Percentiles rank a stretch among this genome's conserved stretches.
Evolutionary conservation across 2,329 filamentous ascomycete species (phyloP).

Genomic region (Penicillium sp.): DNA sequence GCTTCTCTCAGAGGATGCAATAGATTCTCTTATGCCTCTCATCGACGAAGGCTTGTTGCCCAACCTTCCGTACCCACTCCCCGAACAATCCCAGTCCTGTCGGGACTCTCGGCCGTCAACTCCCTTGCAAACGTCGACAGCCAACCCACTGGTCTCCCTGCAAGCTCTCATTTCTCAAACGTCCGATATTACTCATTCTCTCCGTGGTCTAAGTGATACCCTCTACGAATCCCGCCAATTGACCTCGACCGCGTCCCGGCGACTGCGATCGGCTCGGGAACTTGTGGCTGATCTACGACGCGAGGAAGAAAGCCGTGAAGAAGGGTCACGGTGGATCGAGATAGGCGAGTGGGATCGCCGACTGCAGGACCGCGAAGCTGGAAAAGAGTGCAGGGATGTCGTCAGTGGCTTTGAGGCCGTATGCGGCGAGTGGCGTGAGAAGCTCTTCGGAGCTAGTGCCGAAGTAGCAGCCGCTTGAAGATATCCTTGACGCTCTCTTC

Average conservation of each 20-base stretch:
- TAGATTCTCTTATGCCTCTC: slow-evolving; percentile 62
- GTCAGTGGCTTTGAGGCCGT: slow-evolving; percentile 91
- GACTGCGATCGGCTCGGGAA: slow-evolving; percentile 80
- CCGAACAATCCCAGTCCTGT: slow-evolving; percentile 33
- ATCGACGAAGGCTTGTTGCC: slow-evolving; percentile 57
- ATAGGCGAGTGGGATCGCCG: slow-evolving; percentile 82
- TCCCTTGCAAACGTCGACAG: slow-evolving; percentile 33
- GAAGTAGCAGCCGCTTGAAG: slow-evolving; percentile 38
- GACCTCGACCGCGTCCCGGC: slow-evolving; percentile 77
- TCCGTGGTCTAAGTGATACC: slow-evolving; percentile 86
- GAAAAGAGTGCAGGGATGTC: slow-evolving; percentile 81
- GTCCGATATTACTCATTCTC: slow-evolving; percentile 73
- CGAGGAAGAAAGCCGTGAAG: slow-evolving; percentile 80
- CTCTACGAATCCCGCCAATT: slow-evolving; percentile 93
- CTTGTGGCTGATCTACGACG: slow-evolving; percentile 82
- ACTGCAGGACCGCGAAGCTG: slow-evolving; percentile 77
- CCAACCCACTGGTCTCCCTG: slow-evolving; percentile 65
- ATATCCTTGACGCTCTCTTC: background rate
- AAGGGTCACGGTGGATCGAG: slow-evolving; percentile 80
- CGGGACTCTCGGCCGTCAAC: slow-evolving; percentile 34
- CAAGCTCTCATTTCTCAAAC: slow-evolving; percentile 72
- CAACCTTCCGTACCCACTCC: slow-evolving; percentile 54
- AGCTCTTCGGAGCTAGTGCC: slow-evolving; percentile 61
- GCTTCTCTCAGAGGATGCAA: slow-evolving; percentile 55
- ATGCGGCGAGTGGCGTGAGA: slow-evolving; percentile 80